Percentiles rank a stretch among this genome's conserved stretches.
Evolutionary conservation across 2,329 filamentous ascomycete species (phyloP).

Genomic region (Fusarium albidum): DNA sequence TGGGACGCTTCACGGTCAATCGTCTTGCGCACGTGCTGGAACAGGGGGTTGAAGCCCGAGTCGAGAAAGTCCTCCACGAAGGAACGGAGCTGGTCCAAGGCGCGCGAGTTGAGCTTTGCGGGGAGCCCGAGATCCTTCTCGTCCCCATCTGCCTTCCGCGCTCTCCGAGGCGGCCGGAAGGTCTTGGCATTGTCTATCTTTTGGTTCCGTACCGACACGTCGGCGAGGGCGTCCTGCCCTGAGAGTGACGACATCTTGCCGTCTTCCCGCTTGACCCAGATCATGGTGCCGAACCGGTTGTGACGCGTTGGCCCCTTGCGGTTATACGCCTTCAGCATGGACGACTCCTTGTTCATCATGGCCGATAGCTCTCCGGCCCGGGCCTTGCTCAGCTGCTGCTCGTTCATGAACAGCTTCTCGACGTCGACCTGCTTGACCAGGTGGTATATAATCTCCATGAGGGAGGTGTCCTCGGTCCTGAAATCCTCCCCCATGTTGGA

Average conservation of each 20-base stretch:
- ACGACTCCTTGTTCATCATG: slow-evolving; percentile 82
- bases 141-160: slow-evolving; percentile 67
- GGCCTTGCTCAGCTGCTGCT: slow-evolving; percentile 72
- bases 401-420: slow-evolving; percentile 84
- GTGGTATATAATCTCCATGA: slow-evolving; percentile 93
- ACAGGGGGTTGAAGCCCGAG: slow-evolving; percentile 92
- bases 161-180: slow-evolving; percentile 80
- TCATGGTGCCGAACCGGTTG: slow-evolving; percentile 95
- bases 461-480: slow-evolving; percentile 83
- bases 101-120: slow-evolving; percentile 73
- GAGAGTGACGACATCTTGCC: slow-evolving; percentile 86
- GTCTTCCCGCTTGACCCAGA: slow-evolving; percentile 91
- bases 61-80: slow-evolving; percentile 97
- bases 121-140: slow-evolving; percentile 80
- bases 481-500: slow-evolving; percentile 97
- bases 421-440: slow-evolving; percentile 89
- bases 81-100: slow-evolving; percentile 77
- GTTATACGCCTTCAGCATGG: slow-evolving; percentile 81
- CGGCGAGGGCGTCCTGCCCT: slow-evolving; percentile 83
- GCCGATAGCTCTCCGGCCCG: slow-evolving; percentile 77
- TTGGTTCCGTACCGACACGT: slow-evolving; percentile 75
- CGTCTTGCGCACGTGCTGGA: slow-evolving; percentile 84
- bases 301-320: slow-evolving; percentile 85
- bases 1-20: slow-evolving; percentile 90
- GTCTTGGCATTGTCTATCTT: slow-evolving; percentile 94